Conservation (phyloP, 108 stramenopile species). For the Pinguiococcus pyrenoidosus region DNA sequence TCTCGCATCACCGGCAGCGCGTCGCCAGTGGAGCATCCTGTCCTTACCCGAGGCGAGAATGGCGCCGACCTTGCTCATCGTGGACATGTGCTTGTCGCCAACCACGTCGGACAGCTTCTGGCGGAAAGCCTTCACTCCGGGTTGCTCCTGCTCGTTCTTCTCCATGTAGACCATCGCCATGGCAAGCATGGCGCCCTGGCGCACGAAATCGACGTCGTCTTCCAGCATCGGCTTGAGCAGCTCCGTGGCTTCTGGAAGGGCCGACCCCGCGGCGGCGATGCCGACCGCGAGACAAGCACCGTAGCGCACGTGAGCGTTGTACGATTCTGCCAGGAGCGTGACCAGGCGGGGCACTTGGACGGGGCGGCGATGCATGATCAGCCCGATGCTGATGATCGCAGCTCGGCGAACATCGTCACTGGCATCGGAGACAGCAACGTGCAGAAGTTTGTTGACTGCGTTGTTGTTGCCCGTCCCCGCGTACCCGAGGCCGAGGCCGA, state of each 20-base stretch:
- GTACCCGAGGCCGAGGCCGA: conserved; percentile 87
- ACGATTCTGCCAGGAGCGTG: conserved; percentile 83
- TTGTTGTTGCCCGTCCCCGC: conserved; percentile 91
- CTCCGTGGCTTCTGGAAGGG: conserved; percentile 74
- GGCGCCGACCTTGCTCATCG: conserved; percentile 97
- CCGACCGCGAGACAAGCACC: conserved; percentile 97
- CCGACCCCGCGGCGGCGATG: conserved; percentile 93
- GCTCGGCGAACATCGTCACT: conserved; percentile 96
- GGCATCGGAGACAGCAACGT: conserved; percentile 95
- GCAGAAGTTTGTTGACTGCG: conserved; percentile 83
- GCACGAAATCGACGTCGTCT: conserved; percentile 92
- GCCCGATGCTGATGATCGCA: conserved; percentile 86
- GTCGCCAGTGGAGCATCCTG: too few species aligned
- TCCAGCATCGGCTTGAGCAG: conserved; percentile 96
- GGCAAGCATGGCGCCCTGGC: conserved; percentile 91
- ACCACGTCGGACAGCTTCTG: conserved; percentile 55
- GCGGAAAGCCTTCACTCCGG: conserved; percentile 64
- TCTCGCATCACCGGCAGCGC: too few species aligned
- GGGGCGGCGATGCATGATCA: conserved; percentile 61
- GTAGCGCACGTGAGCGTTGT: conserved; percentile 98
- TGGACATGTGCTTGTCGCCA: conserved; percentile 73
- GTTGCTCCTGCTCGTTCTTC: conserved; percentile 56
- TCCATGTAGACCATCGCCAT: conserved; percentile 97
- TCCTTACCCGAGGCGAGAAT: too few species aligned
- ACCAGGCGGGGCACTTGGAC: conserved; percentile 21